Percentiles rank a stretch among this genome's conserved stretches.
Conservation (phyloP, 208 protist species). For the Leptomonas pyrrhocoris region DNA sequence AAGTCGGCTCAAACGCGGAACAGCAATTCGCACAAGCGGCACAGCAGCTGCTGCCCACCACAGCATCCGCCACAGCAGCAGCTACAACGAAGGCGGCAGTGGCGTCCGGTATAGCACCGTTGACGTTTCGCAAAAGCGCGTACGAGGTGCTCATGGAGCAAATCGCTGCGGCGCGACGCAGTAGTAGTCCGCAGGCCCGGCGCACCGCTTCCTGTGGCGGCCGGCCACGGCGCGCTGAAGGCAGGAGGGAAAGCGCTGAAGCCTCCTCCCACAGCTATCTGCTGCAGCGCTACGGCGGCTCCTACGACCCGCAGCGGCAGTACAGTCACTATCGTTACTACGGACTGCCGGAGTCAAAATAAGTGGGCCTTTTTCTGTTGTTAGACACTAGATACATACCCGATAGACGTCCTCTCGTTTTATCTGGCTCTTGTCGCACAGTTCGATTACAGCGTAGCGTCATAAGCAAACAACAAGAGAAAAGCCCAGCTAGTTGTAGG, state of each 20-base stretch:
- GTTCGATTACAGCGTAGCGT: no score
- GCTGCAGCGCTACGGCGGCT: conserved; percentile 72
- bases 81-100: background rate
- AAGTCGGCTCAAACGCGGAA: conserved; percentile 37
- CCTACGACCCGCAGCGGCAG: conserved; percentile 54
- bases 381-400: background rate
- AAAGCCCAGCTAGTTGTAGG: no score
- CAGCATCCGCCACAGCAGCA: conserved; percentile 3
- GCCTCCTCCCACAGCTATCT: conserved; percentile 57
- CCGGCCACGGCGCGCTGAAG: background rate
- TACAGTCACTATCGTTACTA: conserved; percentile 77
- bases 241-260: background rate
- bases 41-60: background rate
- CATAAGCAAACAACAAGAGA: no score
- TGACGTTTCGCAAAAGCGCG: conserved; percentile 44
- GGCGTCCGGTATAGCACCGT: conserved; percentile 3
- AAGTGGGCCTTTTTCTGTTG: conserved; percentile 2
- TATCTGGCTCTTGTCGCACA: background rate
- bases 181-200: background rate
- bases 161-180: conserved; percentile 27
- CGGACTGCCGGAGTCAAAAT: conserved; percentile 46
- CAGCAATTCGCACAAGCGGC: conserved; percentile 35
- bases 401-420: background rate
- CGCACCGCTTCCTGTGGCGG: conserved; percentile 10
- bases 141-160: conserved; percentile 59